phyloP scores from a whole-genome alignment of 129 eudicot species.

The Tagetes erecta region DNA sequence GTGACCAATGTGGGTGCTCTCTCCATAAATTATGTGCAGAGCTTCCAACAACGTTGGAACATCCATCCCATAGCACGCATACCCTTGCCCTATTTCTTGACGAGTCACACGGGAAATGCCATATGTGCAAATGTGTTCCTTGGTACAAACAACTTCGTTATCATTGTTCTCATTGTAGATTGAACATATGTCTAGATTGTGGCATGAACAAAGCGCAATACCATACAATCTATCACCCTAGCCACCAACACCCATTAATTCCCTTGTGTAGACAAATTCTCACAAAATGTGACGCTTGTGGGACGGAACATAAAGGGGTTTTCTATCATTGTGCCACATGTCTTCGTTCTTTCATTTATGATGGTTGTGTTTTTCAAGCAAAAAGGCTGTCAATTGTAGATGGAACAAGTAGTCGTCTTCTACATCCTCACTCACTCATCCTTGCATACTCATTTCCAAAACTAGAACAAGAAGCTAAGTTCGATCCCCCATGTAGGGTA shows the following conservation, averaged over 20 bases:
- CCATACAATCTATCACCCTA: background rate
- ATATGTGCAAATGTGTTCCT: too few species aligned
- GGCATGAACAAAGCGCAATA: background rate
- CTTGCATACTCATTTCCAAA: conserved; percentile 16
- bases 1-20: background rate
- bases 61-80: too few species aligned
- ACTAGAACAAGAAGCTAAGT: background rate
- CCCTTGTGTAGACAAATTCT: background rate
- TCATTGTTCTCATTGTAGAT: background rate
- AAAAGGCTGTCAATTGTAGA: background rate
- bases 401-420: background rate
- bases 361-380: background rate
- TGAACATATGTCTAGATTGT: background rate
- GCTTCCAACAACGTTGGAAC: too few species aligned
- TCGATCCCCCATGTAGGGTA: background rate
- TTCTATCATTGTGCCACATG: conserved; percentile 29
- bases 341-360: conserved; percentile 4
- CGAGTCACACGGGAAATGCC: too few species aligned
- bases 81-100: too few species aligned
- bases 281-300: conserved; percentile 30
- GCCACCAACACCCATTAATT: conserved; percentile 14
- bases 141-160: background rate
- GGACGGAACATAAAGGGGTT: background rate
- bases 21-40: too few species aligned
- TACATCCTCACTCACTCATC: conserved; percentile 22